A percentile compares a stretch with the other conserved stretches of the same genome.
Conservation (phyloP, 345 rosid genomes). For the Schrenkiella parvula region DNA sequence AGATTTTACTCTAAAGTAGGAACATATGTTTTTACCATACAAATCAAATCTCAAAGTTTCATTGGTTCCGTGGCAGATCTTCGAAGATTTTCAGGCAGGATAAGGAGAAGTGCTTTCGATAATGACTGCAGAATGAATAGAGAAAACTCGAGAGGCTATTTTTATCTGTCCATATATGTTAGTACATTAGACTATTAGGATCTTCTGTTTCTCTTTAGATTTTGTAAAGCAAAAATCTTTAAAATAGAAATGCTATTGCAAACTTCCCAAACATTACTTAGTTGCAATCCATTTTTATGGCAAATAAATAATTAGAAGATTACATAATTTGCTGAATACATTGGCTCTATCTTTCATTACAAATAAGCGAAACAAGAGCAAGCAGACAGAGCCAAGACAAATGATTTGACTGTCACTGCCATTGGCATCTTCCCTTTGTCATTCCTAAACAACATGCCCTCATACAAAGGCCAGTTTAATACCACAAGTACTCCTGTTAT, state of each 20-base stretch:
- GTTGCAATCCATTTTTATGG: background rate
- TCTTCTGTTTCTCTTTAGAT: background rate
- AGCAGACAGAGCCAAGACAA: constrained; percentile 33
- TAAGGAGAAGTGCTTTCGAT: constrained; percentile 17
- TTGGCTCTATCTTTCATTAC: background rate
- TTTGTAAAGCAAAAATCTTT: constrained; percentile 28
- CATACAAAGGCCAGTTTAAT: constrained; percentile 59
- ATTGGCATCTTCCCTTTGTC: constrained; percentile 65
- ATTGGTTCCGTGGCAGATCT: constrained; percentile 12
- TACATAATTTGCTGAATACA: background rate
- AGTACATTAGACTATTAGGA: constrained; percentile 19
- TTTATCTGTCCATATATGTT: constrained; percentile 28
- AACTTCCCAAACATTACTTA: constrained; percentile 1
- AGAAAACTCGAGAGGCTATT: constrained; percentile 18
- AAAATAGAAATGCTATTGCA: constrained; percentile 1
- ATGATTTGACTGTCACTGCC: constrained; percentile 37
- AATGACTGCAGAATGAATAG: constrained; percentile 12
- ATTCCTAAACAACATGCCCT: constrained; percentile 50
- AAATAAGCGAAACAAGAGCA: constrained; percentile 25
- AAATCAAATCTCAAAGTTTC: background rate
- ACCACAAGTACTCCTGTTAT: constrained; percentile 48
- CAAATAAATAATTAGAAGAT: background rate
- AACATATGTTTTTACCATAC: background rate
- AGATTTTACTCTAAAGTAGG: background rate
- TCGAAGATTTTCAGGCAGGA: constrained; percentile 29